Evolutionary conservation across 371 early-diverging fungal species (phyloP).

Genomic region (Syncephalis fuscata): DNA sequence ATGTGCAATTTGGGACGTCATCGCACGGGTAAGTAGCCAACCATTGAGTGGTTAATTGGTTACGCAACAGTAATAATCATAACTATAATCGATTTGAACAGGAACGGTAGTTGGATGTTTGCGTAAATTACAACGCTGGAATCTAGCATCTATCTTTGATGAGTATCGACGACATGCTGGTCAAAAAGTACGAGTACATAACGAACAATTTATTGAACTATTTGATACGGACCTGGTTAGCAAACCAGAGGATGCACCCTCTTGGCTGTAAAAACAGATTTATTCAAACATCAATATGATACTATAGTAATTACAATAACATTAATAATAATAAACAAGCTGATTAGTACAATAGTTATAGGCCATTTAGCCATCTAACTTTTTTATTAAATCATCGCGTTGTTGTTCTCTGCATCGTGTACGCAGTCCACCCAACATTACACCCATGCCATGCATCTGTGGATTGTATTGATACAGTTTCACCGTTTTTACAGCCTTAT

Average conservation of each 20-base stretch:
- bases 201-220: slow-evolving; percentile 89
- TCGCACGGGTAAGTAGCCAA: slow-evolving; percentile 57
- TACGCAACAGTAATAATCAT: background rate
- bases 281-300: no score
- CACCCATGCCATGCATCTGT: no score
- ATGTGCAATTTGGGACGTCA: slow-evolving; percentile 96
- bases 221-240: slow-evolving; percentile 90
- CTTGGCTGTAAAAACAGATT: slow-evolving; percentile 53
- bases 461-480: no score
- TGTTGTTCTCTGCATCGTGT: no score
- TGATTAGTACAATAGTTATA: no score
- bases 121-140: slow-evolving; percentile 93
- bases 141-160: slow-evolving; percentile 91
- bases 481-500: no score
- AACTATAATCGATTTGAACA: slow-evolving; percentile 8
- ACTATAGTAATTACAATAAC: no score
- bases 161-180: slow-evolving; percentile 95
- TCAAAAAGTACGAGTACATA: slow-evolving; percentile 79
- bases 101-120: slow-evolving; percentile 93
- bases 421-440: no score
- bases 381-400: no score
- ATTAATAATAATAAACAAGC: no score
- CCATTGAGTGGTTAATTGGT: no score
- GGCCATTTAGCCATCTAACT: no score
- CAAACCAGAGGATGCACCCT: slow-evolving; percentile 58